A percentile compares a stretch with the other conserved stretches of the same genome.
Evolutionary conservation across 2,329 filamentous ascomycete species (phyloP).

Genomic region (Claviceps spartinae): DNA sequence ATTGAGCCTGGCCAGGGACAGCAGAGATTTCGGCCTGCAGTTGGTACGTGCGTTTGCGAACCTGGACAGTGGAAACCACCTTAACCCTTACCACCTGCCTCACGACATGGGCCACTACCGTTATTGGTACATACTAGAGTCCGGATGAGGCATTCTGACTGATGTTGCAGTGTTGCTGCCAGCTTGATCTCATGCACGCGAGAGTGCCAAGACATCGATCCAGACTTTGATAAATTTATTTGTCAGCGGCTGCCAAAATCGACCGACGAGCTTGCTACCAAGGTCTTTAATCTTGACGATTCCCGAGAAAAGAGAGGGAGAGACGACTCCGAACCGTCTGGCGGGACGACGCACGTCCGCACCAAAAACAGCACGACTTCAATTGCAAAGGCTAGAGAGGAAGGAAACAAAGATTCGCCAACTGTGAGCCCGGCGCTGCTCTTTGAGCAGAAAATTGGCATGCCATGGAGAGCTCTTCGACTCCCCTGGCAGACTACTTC

Average conservation of each 20-base stretch:
- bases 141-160: background rate
- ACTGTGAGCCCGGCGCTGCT: background rate
- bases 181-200: background rate
- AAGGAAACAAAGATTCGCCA: background rate
- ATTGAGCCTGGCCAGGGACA: background rate
- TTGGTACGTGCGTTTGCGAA: slow-evolving; percentile 5
- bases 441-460: slow-evolving; percentile 20
- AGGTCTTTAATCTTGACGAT: background rate
- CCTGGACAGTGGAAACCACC: background rate
- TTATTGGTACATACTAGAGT: background rate
- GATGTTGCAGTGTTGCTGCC: slow-evolving; percentile 1
- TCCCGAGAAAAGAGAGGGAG: background rate
- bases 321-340: background rate
- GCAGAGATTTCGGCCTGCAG: slow-evolving; percentile 3
- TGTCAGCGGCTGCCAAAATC: background rate
- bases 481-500: slow-evolving; percentile 60
- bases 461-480: slow-evolving; percentile 48
- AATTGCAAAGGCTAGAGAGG: background rate
- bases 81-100: slow-evolving; percentile 1
- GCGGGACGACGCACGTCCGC: slow-evolving; percentile 4
- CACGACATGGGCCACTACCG: slow-evolving; percentile 1
- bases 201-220: background rate
- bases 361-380: background rate
- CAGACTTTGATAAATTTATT: background rate
- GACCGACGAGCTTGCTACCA: background rate